Evolutionary conservation across 2,329 filamentous ascomycete species (phyloP).

Genomic region (Penicillium digitatum): DNA sequence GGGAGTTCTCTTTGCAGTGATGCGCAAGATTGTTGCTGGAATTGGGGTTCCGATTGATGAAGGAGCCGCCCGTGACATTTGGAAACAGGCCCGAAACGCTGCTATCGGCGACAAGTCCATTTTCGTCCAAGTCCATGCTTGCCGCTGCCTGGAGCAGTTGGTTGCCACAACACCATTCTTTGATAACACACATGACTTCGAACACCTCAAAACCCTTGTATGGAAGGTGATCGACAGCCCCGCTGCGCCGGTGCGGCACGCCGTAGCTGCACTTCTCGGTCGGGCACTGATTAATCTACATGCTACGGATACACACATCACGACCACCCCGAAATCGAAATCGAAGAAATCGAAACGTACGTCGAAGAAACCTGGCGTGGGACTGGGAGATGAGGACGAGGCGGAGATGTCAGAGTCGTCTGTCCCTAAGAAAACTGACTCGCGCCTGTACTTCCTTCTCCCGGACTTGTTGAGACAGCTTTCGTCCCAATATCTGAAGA

Average conservation of each 20-base stretch:
- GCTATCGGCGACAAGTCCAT: conserved; percentile 76
- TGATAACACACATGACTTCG: conserved; percentile 83
- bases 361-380: conserved; percentile 58
- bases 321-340: conserved; percentile 56
- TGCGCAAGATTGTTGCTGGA: conserved; percentile 72
- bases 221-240: conserved; percentile 84
- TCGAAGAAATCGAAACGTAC: conserved; percentile 68
- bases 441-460: conserved; percentile 68
- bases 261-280: conserved; percentile 79
- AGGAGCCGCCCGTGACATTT: conserved; percentile 77
- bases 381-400: conserved; percentile 66
- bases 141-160: conserved; percentile 71
- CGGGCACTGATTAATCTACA: conserved; percentile 79
- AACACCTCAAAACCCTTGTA: conserved; percentile 74
- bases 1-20: conserved; percentile 68
- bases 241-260: conserved; percentile 71
- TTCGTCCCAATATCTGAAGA: conserved; percentile 73
- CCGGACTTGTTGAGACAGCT: conserved; percentile 74
- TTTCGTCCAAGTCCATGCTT: conserved; percentile 73
- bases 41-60: conserved; percentile 78
- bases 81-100: conserved; percentile 81
- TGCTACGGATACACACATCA: conserved; percentile 55
- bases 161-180: conserved; percentile 73
- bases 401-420: conserved; percentile 71
- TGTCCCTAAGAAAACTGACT: conserved; percentile 67